Conservation (phyloP, 495 filamentous ascomycete genomes). For the Podospora fimiseda region DNA sequence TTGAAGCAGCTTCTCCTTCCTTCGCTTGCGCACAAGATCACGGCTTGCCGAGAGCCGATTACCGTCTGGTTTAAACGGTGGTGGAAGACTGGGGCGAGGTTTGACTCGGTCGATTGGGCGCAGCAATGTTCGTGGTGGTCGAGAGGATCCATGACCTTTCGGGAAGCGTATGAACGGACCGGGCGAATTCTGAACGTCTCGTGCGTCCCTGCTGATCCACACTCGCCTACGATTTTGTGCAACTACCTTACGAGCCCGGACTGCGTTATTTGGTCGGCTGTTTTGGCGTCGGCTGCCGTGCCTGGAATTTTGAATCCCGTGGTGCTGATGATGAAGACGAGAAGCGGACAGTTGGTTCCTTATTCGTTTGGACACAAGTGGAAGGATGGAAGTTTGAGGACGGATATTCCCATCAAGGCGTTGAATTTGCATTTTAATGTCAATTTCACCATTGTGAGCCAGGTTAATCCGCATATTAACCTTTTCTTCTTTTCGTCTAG, state of each 20-base stretch:
- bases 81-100: conserved; percentile 88
- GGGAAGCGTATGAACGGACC: conserved; percentile 89
- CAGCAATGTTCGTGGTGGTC: conserved; percentile 80
- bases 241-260: conserved; percentile 94
- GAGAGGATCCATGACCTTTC: conserved; percentile 83
- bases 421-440: conserved; percentile 96
- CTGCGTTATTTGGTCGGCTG: conserved; percentile 97
- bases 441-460: conserved; percentile 90
- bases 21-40: conserved; percentile 75
- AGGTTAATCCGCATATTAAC: conserved; percentile 97
- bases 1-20: conserved; percentile 79
- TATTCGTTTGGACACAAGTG: conserved; percentile 96
- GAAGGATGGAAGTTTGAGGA: conserved; percentile 92
- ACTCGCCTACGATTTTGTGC: conserved; percentile 81
- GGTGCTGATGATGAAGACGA: conserved; percentile 90
- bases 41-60: conserved; percentile 73
- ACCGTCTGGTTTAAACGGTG: conserved; percentile 71
- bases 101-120: conserved; percentile 92
- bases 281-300: conserved; percentile 90
- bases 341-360: conserved; percentile 63
- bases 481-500: conserved; percentile 96
- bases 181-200: conserved; percentile 92
- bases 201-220: conserved; percentile 94
- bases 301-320: conserved; percentile 95
- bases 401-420: conserved; percentile 90